Conservation (phyloP, 495 filamentous ascomycete species). For the Xylaria grammica region DNA sequence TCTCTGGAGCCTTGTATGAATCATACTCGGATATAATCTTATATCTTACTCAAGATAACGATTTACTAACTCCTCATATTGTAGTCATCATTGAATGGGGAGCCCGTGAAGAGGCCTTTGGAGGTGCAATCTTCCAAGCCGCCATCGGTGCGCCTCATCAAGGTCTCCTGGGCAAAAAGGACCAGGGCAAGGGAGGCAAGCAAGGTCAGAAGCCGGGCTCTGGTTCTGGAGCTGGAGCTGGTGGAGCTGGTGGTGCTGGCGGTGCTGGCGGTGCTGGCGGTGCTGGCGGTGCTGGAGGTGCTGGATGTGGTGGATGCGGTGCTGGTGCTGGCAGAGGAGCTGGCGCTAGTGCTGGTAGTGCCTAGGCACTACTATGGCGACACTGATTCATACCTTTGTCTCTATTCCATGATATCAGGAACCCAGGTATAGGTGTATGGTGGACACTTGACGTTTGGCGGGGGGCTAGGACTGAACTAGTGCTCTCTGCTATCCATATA, state of each 20-base stretch:
- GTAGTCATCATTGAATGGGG: slow-evolving; percentile 1
- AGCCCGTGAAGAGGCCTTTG: not conserved
- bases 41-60: too few species aligned
- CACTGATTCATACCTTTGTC: too few species aligned
- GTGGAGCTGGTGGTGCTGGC: not conserved
- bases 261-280: not conserved
- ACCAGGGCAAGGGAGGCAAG: too few species aligned
- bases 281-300: not conserved
- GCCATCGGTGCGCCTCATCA: not conserved
- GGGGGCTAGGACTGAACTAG: too few species aligned
- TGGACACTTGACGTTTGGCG: too few species aligned
- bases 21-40: too few species aligned
- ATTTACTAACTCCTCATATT: not conserved
- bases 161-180: not conserved
- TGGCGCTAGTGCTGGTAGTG: not conserved
- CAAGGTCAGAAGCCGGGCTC: not conserved
- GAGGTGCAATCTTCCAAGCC: not conserved
- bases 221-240: not conserved
- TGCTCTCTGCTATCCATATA: too few species aligned
- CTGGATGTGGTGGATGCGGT: not conserved
- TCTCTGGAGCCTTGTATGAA: too few species aligned
- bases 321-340: not conserved
- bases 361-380: too few species aligned
- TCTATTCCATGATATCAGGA: too few species aligned
- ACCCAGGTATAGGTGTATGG: too few species aligned